Percentiles rank a stretch among this genome's conserved stretches.
Evolutionary conservation across 2,329 filamentous ascomycete genomes (phyloP).

Genomic region (Metarhizium brunneum): DNA sequence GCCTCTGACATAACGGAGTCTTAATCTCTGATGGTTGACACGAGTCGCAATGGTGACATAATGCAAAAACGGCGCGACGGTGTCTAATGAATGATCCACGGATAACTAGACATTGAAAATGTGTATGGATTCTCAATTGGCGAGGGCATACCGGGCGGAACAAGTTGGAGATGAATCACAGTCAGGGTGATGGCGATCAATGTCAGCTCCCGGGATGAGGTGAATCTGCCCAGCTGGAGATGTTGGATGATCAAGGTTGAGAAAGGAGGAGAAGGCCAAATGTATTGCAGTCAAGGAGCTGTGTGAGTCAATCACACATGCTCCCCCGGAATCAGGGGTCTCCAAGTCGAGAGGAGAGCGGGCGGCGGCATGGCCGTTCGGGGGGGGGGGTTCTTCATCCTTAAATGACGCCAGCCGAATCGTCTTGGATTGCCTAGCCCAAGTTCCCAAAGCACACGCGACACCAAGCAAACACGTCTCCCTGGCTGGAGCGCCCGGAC

Average conservation of each 20-base stretch:
- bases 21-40: background rate
- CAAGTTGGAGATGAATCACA: background rate
- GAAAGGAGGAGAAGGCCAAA: background rate
- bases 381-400: background rate
- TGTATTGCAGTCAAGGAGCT: background rate
- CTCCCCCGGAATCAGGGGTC: background rate
- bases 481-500: background rate
- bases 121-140: background rate
- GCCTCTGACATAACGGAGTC: background rate
- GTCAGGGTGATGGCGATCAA: background rate
- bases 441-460: background rate
- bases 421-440: background rate
- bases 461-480: background rate
- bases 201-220: background rate
- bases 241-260: background rate
- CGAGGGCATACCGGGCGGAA: background rate
- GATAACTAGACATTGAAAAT: background rate
- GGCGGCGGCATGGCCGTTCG: background rate
- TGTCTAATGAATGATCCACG: background rate
- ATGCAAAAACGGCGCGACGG: background rate
- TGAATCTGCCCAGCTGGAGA: background rate
- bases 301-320: background rate
- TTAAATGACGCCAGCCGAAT: background rate
- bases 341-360: background rate
- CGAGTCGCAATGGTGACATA: background rate